Conservation (phyloP, 164 flowering plant genomes). For the Cinnamomum micranthum region DNA sequence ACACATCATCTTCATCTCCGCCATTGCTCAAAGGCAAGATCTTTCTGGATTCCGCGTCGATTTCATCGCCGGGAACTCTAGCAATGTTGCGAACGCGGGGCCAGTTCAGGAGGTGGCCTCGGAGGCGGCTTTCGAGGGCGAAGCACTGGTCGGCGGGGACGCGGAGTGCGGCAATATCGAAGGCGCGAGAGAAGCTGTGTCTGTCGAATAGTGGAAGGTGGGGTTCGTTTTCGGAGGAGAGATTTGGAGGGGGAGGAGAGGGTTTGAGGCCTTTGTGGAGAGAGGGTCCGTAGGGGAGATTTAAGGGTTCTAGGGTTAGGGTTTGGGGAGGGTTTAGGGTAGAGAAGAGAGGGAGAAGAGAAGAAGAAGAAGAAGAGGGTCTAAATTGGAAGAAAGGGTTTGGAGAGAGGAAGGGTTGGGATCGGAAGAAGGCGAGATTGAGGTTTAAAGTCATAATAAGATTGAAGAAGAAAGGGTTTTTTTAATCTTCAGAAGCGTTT, state of each 20-base stretch:
- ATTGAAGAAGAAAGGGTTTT: background rate
- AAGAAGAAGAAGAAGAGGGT: slow-evolving; percentile 4
- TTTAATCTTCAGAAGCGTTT: no score
- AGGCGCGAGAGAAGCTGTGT: slow-evolving; percentile 56
- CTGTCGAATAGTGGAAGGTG: slow-evolving; percentile 30
- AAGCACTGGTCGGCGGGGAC: slow-evolving; percentile 70
- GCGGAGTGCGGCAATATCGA: slow-evolving; percentile 68
- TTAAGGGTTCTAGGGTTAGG: slow-evolving; percentile 9
- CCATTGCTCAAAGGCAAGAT: slow-evolving; percentile 9
- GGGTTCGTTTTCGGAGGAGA: slow-evolving; percentile 8
- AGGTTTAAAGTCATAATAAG: slow-evolving; percentile 34
- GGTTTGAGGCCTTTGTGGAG: slow-evolving; percentile 55
- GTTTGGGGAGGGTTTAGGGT: slow-evolving; percentile 13
- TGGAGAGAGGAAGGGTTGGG: slow-evolving; percentile 5
- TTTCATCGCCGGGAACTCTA: slow-evolving; percentile 80
- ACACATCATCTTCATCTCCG: slow-evolving; percentile 15
- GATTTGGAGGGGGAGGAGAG: background rate
- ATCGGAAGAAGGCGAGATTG: slow-evolving; percentile 23
- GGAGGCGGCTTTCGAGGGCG: slow-evolving; percentile 62
- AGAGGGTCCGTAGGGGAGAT: slow-evolving; percentile 67
- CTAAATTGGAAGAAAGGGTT: background rate
- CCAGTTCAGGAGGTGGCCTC: slow-evolving; percentile 95
- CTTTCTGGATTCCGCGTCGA: slow-evolving; percentile 40
- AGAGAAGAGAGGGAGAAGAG: slow-evolving; percentile 20
- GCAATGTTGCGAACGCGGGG: slow-evolving; percentile 87